Conservation (phyloP, 2,329 filamentous ascomycete species). For the Pyrenochaeta sp. region DNA sequence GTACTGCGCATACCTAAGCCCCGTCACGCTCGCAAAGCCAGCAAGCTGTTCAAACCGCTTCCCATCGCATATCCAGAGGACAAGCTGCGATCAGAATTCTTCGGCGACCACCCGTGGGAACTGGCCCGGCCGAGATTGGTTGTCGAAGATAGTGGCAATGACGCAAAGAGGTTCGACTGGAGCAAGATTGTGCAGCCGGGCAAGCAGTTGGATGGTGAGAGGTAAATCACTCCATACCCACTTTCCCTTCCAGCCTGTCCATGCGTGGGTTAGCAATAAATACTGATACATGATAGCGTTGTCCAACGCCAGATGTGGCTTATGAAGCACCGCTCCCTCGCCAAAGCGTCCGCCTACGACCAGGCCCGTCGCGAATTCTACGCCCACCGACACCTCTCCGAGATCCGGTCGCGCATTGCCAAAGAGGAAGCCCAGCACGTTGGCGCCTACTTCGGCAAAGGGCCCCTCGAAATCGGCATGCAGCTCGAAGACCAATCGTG, state of each 20-base stretch:
- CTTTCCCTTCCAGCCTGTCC: neutral
- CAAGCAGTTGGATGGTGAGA: conserved; percentile 82
- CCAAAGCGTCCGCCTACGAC: conserved; percentile 80
- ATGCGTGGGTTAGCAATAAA: neutral
- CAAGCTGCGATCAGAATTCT: conserved; percentile 80
- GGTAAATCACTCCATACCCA: conserved; percentile 59
- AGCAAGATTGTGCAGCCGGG: conserved; percentile 77
- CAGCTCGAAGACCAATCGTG: conserved; percentile 80
- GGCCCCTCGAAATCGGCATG: conserved; percentile 78
- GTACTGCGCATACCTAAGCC: conserved; percentile 57
- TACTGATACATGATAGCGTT: conserved; percentile 66
- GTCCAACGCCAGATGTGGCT: conserved; percentile 91
- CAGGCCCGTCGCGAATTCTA: conserved; percentile 91
- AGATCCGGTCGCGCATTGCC: conserved; percentile 83
- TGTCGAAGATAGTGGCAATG: conserved; percentile 85
- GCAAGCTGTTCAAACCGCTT: conserved; percentile 81
- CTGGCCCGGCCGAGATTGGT: conserved; percentile 86
- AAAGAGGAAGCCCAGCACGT: conserved; percentile 85
- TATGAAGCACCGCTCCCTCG: conserved; percentile 65
- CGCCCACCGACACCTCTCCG: conserved; percentile 78
- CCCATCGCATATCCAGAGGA: conserved; percentile 85
- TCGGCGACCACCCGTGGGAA: conserved; percentile 96
- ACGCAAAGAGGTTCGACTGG: conserved; percentile 81
- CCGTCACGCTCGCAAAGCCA: conserved; percentile 63
- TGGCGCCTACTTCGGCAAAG: conserved; percentile 88